These are phyloP conservation scores for Triticum turgidum DNA, from an alignment of 176 grass and related monocot genomes.

Conservation along the genomic window DNA sequence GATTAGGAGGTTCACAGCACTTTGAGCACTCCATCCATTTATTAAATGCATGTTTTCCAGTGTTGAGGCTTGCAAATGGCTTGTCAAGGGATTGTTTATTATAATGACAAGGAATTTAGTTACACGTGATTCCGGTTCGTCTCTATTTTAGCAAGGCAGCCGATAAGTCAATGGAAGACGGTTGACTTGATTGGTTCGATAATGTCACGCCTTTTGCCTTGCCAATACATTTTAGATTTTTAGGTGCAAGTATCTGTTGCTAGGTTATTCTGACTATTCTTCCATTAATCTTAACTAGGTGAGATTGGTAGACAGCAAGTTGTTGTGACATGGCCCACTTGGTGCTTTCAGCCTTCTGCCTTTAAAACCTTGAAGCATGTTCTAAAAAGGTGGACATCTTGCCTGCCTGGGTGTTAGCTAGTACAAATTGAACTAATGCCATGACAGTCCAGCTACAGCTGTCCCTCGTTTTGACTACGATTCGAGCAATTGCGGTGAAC, in stretches of 20 bases:
- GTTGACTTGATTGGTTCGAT: background rate
- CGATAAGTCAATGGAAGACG: background rate
- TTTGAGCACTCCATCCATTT: background rate
- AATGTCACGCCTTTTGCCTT: background rate
- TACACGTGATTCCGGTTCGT: background rate
- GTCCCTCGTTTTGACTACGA: background rate
- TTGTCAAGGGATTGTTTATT: background rate
- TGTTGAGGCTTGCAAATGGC: background rate
- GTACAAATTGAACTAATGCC: background rate
- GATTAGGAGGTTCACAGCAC: background rate
- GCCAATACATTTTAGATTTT: background rate
- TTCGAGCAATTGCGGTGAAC: background rate
- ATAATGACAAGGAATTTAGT: background rate
- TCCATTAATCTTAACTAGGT: background rate
- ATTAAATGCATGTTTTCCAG: background rate
- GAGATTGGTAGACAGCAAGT: background rate
- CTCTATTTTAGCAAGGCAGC: background rate
- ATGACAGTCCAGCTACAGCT: background rate
- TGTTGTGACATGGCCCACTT: background rate
- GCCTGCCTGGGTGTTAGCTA: background rate
- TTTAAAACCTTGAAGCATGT: slow-evolving; percentile 6
- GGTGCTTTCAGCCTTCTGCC: background rate
- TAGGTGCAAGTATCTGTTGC: background rate
- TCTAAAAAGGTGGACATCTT: background rate
- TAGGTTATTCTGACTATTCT: background rate